Evolutionary conservation across 495 filamentous ascomycete genomes (phyloP).

Genomic region (Elasticomyces elasticus): DNA sequence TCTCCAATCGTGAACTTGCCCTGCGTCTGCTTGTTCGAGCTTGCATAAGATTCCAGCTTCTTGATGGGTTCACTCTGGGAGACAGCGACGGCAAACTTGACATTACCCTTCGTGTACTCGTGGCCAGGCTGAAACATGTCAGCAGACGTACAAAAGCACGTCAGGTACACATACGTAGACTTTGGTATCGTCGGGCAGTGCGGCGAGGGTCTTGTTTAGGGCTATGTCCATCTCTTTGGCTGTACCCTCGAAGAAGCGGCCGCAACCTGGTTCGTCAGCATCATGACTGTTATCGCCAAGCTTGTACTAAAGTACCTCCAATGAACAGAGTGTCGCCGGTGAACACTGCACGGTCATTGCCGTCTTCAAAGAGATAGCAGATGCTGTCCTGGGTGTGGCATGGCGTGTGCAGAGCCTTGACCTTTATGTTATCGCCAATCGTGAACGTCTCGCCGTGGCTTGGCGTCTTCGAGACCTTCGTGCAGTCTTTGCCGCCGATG

Average conservation of each 20-base stretch:
- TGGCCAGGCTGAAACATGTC: slow-evolving; percentile 60
- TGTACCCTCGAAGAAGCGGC: slow-evolving; percentile 93
- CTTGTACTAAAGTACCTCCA: slow-evolving; percentile 47
- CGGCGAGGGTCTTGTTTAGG: slow-evolving; percentile 71
- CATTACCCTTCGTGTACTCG: slow-evolving; percentile 92
- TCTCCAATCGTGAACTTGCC: slow-evolving; percentile 96
- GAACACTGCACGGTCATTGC: slow-evolving; percentile 67
- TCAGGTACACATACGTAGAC: slow-evolving; percentile 54
- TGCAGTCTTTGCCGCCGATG: slow-evolving; percentile 81
- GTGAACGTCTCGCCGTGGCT: slow-evolving; percentile 66
- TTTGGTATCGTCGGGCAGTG: slow-evolving; percentile 81
- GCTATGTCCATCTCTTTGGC: slow-evolving; percentile 86
- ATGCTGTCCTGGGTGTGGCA: slow-evolving; percentile 98
- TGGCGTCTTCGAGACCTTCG: slow-evolving; percentile 65
- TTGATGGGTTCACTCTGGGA: slow-evolving; percentile 63
- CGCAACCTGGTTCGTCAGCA: slow-evolving; percentile 57
- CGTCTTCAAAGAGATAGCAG: slow-evolving; percentile 79
- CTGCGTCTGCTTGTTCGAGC: slow-evolving; percentile 75
- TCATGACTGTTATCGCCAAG: background rate
- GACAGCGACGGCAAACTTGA: slow-evolving; percentile 71
- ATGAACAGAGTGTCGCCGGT: slow-evolving; percentile 96
- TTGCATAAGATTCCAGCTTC: slow-evolving; percentile 66
- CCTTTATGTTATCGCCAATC: slow-evolving; percentile 68
- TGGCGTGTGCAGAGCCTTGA: slow-evolving; percentile 86
- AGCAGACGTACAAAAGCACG: background rate